phyloP scores from a whole-genome alignment of 1,284 basidiomycete species.

The Melanopsichium pennsylvanicum region DNA sequence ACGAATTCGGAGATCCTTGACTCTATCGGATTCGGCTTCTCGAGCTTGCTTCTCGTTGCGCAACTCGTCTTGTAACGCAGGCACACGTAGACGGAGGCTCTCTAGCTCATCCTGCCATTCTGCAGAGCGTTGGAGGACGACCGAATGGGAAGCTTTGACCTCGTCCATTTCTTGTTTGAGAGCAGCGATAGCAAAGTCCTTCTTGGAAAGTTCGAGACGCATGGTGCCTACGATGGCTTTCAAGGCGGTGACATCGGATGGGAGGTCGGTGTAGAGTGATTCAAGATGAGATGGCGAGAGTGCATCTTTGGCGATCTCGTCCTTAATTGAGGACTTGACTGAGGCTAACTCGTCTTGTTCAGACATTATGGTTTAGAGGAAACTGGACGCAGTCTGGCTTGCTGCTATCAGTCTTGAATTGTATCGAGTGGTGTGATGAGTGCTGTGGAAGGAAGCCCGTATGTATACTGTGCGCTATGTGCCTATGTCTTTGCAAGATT shows the following conservation, averaged over 20 bases:
- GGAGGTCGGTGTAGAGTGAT: conserved; percentile 43
- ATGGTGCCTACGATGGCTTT: conserved; percentile 51
- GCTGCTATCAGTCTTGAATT: too few species aligned
- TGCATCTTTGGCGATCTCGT: conserved; percentile 13
- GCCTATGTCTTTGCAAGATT: too few species aligned
- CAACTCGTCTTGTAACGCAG: conserved; percentile 29
- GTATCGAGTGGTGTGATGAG: too few species aligned
- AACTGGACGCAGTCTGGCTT: too few species aligned
- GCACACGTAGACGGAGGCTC: conserved; percentile 28
- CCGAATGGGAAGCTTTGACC: conserved; percentile 47
- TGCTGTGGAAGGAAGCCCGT: too few species aligned
- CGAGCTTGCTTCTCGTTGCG: conserved; percentile 33
- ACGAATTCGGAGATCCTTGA: conserved; percentile 59
- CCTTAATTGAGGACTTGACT: conserved; percentile 8
- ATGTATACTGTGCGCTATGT: too few species aligned
- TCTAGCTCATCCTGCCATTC: conserved; percentile 59
- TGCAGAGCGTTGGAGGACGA: conserved; percentile 47
- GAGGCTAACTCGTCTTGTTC: conserved; percentile 26
- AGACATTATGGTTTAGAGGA: too few species aligned
- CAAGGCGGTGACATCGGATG: conserved; percentile 40
- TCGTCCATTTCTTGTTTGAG: conserved; percentile 45
- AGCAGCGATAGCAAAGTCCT: conserved; percentile 23
- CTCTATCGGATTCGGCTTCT: conserved; percentile 55
- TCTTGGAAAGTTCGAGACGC: conserved; percentile 41
- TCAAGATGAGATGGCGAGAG: conserved; percentile 38